Base-by-base conservation (phyloP, 2,329 filamentous ascomycete species). In the Ophiocordyceps polyrhachis-furcata region DNA sequence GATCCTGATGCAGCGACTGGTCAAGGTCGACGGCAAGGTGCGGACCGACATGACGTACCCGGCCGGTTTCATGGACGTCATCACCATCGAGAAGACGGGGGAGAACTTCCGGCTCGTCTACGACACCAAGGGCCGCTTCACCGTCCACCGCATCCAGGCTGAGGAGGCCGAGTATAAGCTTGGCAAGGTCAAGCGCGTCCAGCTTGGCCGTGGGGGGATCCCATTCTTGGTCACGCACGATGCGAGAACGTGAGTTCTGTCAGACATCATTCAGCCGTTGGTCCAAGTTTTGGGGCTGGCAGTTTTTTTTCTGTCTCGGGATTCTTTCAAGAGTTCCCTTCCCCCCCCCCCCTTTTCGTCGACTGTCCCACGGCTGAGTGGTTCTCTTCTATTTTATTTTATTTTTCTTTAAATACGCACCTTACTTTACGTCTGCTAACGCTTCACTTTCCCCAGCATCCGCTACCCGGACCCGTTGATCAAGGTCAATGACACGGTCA, bases 141-240 rank as follows among this genome's bases (percentile, higher is more conserved):
- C 91, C 68, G 88, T 98, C 67, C 91, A 98, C 85, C 85, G 91
- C 65, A 96, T 98, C 74, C 89, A 93, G 69, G 73, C 79, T 58
- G 91, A 96, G 77, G 91, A 98, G 84, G 88, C 89, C 60, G 81
- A 91, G 76, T 98, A 95, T 85, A 98, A 98, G 83, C 79, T 98
- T 62, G 88, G 88, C 78, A 98, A 96, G 80, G 91, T 98, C 76
- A 95, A 95, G 85, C 83, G 89, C 64, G 91, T 98, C 53, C 91
- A 98, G 78, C 80, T 98, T 62, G 91, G 91, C 77, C 89, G 87
- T 73, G 93, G 91, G 73, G 91, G 88, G 76, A 93, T 98, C 81
- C 91, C 91, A 93, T 98, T 94, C 88, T 95, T 96, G 87, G 91
- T 98, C 85, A 98, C 91, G 88, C 91, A 98, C 85, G 91, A 98